phyloP scores from a whole-genome alignment of 331 rosid genomes.

The Quercus phellos region DNA sequence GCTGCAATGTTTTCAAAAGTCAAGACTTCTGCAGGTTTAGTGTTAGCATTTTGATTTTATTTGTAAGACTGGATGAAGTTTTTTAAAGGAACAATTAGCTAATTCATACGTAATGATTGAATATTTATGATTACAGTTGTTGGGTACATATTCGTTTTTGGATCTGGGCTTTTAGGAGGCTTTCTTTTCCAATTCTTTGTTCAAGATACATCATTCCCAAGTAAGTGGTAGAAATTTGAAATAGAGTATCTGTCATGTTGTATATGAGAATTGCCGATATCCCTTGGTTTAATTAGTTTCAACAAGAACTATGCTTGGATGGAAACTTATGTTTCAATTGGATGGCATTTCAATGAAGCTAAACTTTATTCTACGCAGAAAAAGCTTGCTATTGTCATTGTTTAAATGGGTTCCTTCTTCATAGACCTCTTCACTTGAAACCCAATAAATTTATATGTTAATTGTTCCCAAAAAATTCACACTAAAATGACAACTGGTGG shows the following conservation, averaged over 20 bases:
- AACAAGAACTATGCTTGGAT: not conserved
- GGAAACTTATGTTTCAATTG: not conserved
- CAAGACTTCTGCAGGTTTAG: conserved; percentile 85
- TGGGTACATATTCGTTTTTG: conserved; percentile 67
- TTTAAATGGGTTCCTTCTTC: not conserved
- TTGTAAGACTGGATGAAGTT: not conserved
- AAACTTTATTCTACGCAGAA: not conserved
- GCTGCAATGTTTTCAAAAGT: conserved; percentile 65
- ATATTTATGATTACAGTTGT: conserved; percentile 48
- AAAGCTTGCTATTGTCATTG: not conserved
- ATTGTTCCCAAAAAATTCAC: not conserved
- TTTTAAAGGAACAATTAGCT: conserved; percentile 3
- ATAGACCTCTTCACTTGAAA: not conserved
- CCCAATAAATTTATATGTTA: not conserved
- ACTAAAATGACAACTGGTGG: not conserved
- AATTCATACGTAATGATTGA: not conserved
- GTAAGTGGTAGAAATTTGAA: conserved; percentile 45
- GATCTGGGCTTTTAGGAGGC: conserved; percentile 68
- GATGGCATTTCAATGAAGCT: not conserved
- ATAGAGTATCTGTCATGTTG: conserved; percentile 1
- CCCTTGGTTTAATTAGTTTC: not conserved
- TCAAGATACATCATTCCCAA: conserved; percentile 65
- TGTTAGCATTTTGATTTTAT: not conserved
- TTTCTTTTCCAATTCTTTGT: conserved; percentile 62
- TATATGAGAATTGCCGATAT: conserved; percentile 9